phyloP scores from a whole-genome alignment of 352 stramenopile species.

The Phytophthora pseudosyringae region DNA sequence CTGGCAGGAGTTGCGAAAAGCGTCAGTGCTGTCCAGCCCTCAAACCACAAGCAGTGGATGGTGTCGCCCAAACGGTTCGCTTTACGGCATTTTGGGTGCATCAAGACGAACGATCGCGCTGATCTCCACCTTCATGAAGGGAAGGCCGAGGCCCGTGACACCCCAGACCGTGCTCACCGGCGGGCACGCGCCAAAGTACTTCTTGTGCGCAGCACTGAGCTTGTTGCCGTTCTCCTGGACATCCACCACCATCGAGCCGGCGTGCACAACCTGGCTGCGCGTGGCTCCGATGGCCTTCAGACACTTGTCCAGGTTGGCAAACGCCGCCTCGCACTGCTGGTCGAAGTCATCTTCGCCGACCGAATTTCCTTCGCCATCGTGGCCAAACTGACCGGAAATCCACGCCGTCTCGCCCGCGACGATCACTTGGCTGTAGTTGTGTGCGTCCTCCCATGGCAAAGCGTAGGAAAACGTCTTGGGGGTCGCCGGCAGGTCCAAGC shows the following conservation, averaged over 20 bases:
- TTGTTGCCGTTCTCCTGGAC: neutral
- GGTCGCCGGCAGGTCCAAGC: constrained; percentile 3
- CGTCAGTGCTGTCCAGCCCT: no score
- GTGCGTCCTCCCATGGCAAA: constrained; percentile 6
- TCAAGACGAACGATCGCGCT: constrained; percentile 3
- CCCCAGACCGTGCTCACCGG: constrained; percentile 4
- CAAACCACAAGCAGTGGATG: no score
- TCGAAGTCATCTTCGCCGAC: neutral
- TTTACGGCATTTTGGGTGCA: constrained; percentile 1
- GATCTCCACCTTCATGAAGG: constrained; percentile 13
- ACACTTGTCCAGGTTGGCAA: constrained; percentile 13
- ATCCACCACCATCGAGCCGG: neutral
- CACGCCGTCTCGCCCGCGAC: constrained; percentile 6
- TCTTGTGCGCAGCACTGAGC: constrained; percentile 7
- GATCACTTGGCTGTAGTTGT: constrained; percentile 7
- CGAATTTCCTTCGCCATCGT: constrained; percentile 4
- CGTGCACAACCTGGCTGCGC: constrained; percentile 3
- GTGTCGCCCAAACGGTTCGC: no score
- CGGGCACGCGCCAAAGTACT: constrained; percentile 1
- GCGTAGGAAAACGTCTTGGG: constrained; percentile 1
- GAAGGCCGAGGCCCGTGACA: neutral
- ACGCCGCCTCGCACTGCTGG: constrained; percentile 7
- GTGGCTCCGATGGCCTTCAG: constrained; percentile 4
- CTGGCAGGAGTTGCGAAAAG: no score
- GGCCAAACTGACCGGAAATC: constrained; percentile 11